phyloP scores from a whole-genome alignment of 768 basidiomycete species.

The Rhodotorula toruloides region DNA sequence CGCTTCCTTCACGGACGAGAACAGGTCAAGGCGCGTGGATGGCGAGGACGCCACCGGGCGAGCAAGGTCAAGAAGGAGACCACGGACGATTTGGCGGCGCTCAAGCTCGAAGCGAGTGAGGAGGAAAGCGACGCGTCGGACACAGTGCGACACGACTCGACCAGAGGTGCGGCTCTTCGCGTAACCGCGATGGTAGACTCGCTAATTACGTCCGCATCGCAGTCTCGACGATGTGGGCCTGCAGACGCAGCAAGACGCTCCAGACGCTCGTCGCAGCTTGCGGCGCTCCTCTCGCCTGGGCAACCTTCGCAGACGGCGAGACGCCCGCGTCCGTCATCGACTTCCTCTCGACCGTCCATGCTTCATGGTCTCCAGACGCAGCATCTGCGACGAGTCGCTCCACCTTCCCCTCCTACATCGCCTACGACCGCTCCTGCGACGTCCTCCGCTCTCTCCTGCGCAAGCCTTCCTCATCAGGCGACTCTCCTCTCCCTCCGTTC shows the following conservation, averaged over 20 bases:
- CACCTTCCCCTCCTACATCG: conserved; percentile 27
- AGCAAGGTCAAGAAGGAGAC: too few species aligned
- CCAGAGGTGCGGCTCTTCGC: too few species aligned
- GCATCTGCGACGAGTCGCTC: background rate
- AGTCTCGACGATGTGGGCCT: conserved; percentile 4
- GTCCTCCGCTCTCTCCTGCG: conserved; percentile 12
- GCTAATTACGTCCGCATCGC: too few species aligned
- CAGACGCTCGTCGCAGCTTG: conserved; percentile 27
- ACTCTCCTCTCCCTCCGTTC: background rate
- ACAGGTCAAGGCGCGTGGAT: background rate
- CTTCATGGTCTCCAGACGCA: too few species aligned
- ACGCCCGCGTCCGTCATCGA: background rate
- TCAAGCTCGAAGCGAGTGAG: too few species aligned
- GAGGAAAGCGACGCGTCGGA: too few species aligned
- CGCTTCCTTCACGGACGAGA: background rate
- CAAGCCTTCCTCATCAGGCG: background rate
- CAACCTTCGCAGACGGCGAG: conserved; percentile 5
- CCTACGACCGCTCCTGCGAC: conserved; percentile 34
- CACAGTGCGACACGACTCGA: too few species aligned
- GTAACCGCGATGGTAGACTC: too few species aligned
- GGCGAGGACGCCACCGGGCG: background rate
- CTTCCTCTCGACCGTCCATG: conserved; percentile 13
- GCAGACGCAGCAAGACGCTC: conserved; percentile 10
- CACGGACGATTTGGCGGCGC: too few species aligned
- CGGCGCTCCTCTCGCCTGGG: conserved; percentile 19